These are phyloP conservation scores for Stenogyne calaminthoides DNA, from an alignment of 305 asterid species.

Conservation along the genomic window DNA sequence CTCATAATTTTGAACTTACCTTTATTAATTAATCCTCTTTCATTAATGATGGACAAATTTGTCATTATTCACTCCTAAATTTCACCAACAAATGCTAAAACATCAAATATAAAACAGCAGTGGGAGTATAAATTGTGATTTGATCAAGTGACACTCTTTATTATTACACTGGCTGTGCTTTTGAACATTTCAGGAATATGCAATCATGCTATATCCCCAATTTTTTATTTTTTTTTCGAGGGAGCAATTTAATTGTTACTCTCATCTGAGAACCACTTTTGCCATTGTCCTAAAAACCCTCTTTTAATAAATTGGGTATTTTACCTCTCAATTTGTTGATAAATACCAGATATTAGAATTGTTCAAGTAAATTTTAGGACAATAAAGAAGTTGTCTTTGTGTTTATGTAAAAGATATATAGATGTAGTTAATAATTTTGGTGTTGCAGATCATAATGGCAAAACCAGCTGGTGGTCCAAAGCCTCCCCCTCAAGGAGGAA, in stretches of 20 bases:
- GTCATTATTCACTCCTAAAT: too few relatives aligned
- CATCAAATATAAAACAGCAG: too few relatives aligned
- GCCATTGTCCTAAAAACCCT: neutral
- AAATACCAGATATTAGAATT: neutral
- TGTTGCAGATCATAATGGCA: constrained; percentile 87
- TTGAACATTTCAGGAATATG: neutral
- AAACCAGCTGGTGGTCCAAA: constrained; percentile 98
- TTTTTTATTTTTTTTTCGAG: neutral
- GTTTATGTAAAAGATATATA: neutral
- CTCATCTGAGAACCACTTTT: neutral
- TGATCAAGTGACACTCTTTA: neutral
- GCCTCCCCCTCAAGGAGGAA: constrained; percentile 24
- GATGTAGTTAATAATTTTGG: too few relatives aligned
- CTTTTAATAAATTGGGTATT: neutral
- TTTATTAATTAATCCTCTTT: too few relatives aligned
- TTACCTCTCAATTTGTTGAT: neutral
- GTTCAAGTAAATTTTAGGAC: neutral
- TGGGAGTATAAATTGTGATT: too few relatives aligned
- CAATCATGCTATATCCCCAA: neutral
- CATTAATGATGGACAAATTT: too few relatives aligned
- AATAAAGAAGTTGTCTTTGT: neutral
- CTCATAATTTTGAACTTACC: too few relatives aligned
- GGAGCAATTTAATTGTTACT: neutral
- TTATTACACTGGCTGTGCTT: neutral
- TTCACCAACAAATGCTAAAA: too few relatives aligned